Conservation (phyloP, 2,329 filamentous ascomycete genomes). For the Fusarium dimerum region DNA sequence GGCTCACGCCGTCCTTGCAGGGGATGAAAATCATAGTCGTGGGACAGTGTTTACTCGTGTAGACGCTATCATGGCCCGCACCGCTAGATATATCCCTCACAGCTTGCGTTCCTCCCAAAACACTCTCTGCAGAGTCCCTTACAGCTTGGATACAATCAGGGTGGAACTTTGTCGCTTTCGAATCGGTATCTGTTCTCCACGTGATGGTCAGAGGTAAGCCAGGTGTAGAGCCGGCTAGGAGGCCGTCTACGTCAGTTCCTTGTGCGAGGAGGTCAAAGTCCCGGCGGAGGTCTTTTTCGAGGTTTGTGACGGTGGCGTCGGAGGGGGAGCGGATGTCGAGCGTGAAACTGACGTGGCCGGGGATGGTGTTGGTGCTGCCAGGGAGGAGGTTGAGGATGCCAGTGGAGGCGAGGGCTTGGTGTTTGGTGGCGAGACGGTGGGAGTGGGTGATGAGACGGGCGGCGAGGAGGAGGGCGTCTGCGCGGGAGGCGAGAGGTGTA, state of each 20-base stretch:
- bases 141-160: slow-evolving; percentile 67
- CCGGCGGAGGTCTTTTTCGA: slow-evolving; percentile 24
- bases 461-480: slow-evolving; percentile 13
- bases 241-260: slow-evolving; percentile 42
- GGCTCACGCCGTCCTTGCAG: slow-evolving; percentile 38
- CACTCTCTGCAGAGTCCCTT: slow-evolving; percentile 53
- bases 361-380: slow-evolving; percentile 19
- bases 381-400: slow-evolving; percentile 13
- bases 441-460: slow-evolving; percentile 16
- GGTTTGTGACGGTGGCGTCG: slow-evolving; percentile 54
- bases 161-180: slow-evolving; percentile 63
- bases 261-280: slow-evolving; percentile 23
- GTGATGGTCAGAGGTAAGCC: slow-evolving; percentile 27
- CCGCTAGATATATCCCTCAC: slow-evolving; percentile 38
- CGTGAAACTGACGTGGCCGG: slow-evolving; percentile 36
- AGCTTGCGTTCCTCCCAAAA: slow-evolving; percentile 48
- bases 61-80: slow-evolving; percentile 41
- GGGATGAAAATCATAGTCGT: slow-evolving; percentile 43
- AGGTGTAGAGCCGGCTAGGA: slow-evolving; percentile 16
- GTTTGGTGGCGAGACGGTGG: slow-evolving; percentile 11
- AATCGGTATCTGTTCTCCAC: slow-evolving; percentile 62
- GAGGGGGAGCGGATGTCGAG: slow-evolving; percentile 64
- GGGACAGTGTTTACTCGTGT: slow-evolving; percentile 35
- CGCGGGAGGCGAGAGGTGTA: slow-evolving; percentile 10
- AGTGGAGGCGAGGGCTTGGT: slow-evolving; percentile 13